Conservation (phyloP, 2,329 filamentous ascomycete species). For the Penicillium sp. region DNA sequence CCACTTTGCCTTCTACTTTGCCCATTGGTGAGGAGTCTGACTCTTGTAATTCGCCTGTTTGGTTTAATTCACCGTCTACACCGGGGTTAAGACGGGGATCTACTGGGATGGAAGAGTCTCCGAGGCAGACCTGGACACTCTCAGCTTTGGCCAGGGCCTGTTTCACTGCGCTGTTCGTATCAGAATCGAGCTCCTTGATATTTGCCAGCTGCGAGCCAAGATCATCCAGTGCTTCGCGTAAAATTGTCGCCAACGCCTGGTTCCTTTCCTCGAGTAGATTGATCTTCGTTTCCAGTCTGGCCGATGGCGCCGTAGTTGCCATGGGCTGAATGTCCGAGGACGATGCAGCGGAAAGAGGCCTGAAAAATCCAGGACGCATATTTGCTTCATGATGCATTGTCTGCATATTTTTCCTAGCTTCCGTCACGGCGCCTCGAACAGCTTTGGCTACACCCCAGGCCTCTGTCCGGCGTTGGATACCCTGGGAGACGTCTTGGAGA, state of each 20-base stretch:
- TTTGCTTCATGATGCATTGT: constrained; percentile 42
- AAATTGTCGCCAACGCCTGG: constrained; percentile 39
- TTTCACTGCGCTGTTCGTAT: constrained; percentile 33
- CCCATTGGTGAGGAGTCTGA: background rate
- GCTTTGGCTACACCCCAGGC: constrained; percentile 50
- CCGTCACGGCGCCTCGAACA: constrained; percentile 48
- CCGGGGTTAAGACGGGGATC: constrained; percentile 6
- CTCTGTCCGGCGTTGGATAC: constrained; percentile 49
- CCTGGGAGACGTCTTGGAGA: constrained; percentile 50
- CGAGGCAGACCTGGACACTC: constrained; percentile 45
- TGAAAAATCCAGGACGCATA: constrained; percentile 21
- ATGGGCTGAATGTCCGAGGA: constrained; percentile 1
- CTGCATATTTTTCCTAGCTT: constrained; percentile 49
- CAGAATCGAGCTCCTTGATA: constrained; percentile 23
- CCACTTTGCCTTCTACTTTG: background rate
- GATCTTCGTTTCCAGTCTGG: constrained; percentile 34
- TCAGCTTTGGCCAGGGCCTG: constrained; percentile 42
- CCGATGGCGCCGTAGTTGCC: constrained; percentile 14
- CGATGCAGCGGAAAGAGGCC: background rate
- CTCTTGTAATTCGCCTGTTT: background rate
- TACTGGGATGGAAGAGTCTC: constrained; percentile 38
- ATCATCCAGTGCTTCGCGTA: constrained; percentile 43
- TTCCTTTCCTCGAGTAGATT: constrained; percentile 41
- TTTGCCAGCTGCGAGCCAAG: constrained; percentile 37
- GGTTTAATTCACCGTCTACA: constrained; percentile 5